A percentile compares a stretch with the other conserved stretches of the same genome.
Evolutionary conservation across 352 stramenopile genomes (phyloP).

Genomic region (Sclerospora graminicola): DNA sequence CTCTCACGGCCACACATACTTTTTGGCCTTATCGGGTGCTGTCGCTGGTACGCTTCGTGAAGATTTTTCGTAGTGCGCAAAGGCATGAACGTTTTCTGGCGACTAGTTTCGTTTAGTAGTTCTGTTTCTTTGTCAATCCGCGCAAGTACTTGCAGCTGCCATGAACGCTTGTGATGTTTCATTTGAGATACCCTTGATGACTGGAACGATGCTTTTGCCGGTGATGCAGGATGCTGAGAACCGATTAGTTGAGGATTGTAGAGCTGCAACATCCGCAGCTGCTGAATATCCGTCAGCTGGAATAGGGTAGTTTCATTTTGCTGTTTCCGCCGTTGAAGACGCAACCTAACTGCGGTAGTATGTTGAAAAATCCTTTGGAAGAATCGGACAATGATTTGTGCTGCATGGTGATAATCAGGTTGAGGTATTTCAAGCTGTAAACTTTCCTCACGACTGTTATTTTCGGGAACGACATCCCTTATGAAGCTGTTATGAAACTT

Average conservation of each 20-base stretch:
- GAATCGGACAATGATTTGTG: too few relatives aligned
- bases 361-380: too few relatives aligned
- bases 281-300: not conserved
- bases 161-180: constrained; percentile 12
- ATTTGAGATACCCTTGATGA: constrained; percentile 13
- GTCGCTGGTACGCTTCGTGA: constrained; percentile 15
- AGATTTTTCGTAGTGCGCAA: constrained; percentile 1
- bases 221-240: constrained; percentile 7
- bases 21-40: not conserved
- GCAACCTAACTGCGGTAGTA: too few relatives aligned
- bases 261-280: not conserved
- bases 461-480: too few relatives aligned
- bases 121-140: constrained; percentile 13
- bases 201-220: constrained; percentile 8
- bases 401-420: too few relatives aligned
- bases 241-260: constrained; percentile 34
- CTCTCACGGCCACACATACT: too few relatives aligned
- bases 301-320: too few relatives aligned
- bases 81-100: constrained; percentile 9
- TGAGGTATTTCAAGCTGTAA: too few relatives aligned
- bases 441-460: too few relatives aligned
- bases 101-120: constrained; percentile 12
- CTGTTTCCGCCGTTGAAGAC: too few relatives aligned
- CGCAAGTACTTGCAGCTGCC: constrained; percentile 13
- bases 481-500: too few relatives aligned